phyloP scores from a whole-genome alignment of 345 rosid genomes.

The Schrenkiella parvula region DNA sequence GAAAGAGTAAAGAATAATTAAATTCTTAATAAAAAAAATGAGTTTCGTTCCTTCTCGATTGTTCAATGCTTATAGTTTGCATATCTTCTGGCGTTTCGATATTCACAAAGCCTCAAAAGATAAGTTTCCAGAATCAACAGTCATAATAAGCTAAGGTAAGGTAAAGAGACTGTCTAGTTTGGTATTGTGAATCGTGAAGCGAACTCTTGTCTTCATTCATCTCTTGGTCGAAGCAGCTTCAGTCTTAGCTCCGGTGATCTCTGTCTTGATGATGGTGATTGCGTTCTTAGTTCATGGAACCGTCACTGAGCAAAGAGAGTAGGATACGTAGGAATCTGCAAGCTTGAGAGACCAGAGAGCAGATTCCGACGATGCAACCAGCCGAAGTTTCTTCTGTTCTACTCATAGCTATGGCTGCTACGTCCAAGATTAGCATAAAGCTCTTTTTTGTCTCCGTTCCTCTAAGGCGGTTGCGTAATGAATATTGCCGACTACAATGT shows the following conservation, averaged over 20 bases:
- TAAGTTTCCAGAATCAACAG: neutral
- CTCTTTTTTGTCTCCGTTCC: neutral
- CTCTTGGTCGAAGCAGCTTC: neutral
- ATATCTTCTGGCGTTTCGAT: neutral
- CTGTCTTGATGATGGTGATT: neutral
- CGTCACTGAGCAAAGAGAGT: conserved; percentile 19
- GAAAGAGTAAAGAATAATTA: neutral
- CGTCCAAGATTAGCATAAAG: neutral
- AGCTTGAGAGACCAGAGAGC: conserved; percentile 25
- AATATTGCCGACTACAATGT: neutral
- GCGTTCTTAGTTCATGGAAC: neutral
- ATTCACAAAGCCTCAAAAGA: neutral
- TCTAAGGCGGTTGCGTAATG: neutral
- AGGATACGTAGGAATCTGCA: conserved; percentile 23
- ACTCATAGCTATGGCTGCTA: conserved; percentile 11
- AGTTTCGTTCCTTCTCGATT: neutral
- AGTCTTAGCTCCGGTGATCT: conserved; percentile 1
- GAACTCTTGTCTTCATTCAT: neutral
- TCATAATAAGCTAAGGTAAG: neutral
- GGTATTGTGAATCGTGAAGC: neutral
- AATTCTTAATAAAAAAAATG: neutral
- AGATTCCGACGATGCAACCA: conserved; percentile 26
- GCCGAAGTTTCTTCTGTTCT: conserved; percentile 29
- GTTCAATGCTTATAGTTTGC: neutral
- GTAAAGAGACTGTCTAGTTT: neutral